These are phyloP conservation scores for Boletus putidus DNA, from an alignment of 1,284 basidiomycete genomes.

Conservation along the genomic window DNA sequence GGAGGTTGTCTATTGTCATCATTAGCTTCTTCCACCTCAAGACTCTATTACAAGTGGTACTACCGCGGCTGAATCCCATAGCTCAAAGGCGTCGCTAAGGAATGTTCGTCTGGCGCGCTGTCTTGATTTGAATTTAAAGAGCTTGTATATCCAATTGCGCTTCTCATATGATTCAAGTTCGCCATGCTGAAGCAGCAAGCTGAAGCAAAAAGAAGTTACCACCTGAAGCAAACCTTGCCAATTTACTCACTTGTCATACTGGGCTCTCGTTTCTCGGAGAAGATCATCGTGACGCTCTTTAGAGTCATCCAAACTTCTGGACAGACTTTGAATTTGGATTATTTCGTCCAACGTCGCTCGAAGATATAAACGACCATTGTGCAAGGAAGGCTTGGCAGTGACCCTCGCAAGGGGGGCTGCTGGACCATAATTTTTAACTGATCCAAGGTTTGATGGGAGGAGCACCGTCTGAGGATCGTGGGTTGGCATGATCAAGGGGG, in stretches of 20 bases:
- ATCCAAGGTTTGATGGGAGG: conserved; percentile 3
- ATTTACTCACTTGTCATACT: conserved; percentile 14
- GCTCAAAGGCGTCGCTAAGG: too few relatives aligned
- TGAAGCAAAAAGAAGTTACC: too few relatives aligned
- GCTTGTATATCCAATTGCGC: conserved; percentile 1
- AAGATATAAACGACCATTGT: conserved; percentile 11
- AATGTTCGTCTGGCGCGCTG: conserved; percentile 8
- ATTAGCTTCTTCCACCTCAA: too few relatives aligned
- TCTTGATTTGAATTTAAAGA: neutral
- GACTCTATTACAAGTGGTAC: too few relatives aligned
- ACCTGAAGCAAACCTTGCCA: rapidly evolving
- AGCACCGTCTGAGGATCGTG: conserved; percentile 2
- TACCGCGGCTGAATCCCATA: too few relatives aligned
- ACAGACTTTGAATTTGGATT: neutral
- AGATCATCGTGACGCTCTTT: too few relatives aligned
- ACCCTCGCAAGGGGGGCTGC: neutral
- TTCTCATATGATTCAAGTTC: too few relatives aligned
- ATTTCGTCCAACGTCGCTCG: conserved; percentile 15
- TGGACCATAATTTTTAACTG: neutral
- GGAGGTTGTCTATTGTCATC: conserved; percentile 14
- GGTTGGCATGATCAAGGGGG: conserved; percentile 14
- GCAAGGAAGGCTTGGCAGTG: neutral
- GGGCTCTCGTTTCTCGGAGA: conserved; percentile 6
- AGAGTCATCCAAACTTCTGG: neutral
- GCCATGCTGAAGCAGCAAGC: too few relatives aligned